Conservation (phyloP, 371 early-diverging fungal genomes). For the Zopfochytrium polystomum region DNA sequence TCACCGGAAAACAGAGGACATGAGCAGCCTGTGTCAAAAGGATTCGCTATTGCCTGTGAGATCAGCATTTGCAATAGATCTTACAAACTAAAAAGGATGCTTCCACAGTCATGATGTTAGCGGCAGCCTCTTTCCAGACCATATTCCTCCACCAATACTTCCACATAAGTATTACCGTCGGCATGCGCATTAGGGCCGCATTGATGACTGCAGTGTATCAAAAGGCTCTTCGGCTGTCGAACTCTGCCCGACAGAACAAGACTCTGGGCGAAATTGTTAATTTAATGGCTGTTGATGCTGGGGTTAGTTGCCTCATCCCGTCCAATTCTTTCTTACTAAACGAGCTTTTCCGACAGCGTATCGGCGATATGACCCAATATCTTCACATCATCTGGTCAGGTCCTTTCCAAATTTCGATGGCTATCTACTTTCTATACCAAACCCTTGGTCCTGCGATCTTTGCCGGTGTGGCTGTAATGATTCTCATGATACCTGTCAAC, state of each 20-base stretch:
- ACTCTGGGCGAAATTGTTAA: slow-evolving; percentile 89
- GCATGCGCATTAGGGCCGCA: slow-evolving; percentile 71
- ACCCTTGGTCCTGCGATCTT: slow-evolving; percentile 82
- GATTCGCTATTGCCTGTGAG: slow-evolving; percentile 53
- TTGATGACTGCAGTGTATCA: slow-evolving; percentile 84
- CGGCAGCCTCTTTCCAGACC: slow-evolving; percentile 78
- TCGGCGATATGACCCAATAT: slow-evolving; percentile 45
- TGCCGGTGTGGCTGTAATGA: slow-evolving; percentile 84
- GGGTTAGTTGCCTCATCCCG: too few relatives aligned
- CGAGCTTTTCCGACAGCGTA: too few relatives aligned
- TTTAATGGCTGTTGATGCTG: slow-evolving; percentile 89
- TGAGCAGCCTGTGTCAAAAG: slow-evolving; percentile 34
- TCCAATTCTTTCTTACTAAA: too few relatives aligned
- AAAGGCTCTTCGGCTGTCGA: slow-evolving; percentile 73
- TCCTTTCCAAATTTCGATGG: slow-evolving; percentile 84
- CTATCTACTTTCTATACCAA: slow-evolving; percentile 73
- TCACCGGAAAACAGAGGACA: slow-evolving; percentile 23
- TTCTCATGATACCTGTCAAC: slow-evolving; percentile 53
- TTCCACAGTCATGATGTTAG: slow-evolving; percentile 65
- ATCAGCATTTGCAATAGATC: too few relatives aligned
- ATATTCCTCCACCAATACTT: slow-evolving; percentile 89
- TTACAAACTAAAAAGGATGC: too few relatives aligned
- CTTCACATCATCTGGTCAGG: slow-evolving; percentile 83
- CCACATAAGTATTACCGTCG: slow-evolving; percentile 70
- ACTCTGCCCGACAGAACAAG: slow-evolving; percentile 72